A percentile compares a stretch with the other conserved stretches of the same genome.
Conservation (phyloP, 306 rosid species). For the Glycine latifolia region DNA sequence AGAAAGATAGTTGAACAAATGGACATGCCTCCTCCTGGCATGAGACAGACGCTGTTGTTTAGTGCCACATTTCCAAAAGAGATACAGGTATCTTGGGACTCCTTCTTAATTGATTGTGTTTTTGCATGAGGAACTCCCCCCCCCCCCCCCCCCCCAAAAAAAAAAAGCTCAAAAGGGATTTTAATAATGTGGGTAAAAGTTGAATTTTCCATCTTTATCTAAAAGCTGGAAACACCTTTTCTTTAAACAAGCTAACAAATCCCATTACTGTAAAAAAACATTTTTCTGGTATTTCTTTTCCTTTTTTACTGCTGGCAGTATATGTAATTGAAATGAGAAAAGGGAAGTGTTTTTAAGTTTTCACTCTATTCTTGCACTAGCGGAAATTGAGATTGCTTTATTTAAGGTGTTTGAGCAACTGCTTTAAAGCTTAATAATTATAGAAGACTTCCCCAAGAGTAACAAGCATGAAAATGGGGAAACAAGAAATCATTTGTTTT, state of each 20-base stretch:
- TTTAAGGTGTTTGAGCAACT: conserved; percentile 34
- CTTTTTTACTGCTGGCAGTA: no score
- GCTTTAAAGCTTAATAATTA: conserved; percentile 32
- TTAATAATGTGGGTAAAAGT: background rate
- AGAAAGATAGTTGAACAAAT: conserved; percentile 85
- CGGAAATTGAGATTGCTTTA: conserved; percentile 4
- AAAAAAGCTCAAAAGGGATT: background rate
- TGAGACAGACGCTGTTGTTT: conserved; percentile 79
- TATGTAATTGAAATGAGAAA: no score
- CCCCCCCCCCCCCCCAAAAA: background rate
- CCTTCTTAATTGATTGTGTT: conserved; percentile 1
- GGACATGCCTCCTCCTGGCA: conserved; percentile 90
- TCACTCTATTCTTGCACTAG: background rate
- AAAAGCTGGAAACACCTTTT: conserved; percentile 10
- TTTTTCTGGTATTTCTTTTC: no score
- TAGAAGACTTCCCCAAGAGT: conserved; percentile 2
- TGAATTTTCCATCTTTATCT: background rate
- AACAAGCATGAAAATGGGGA: conserved; percentile 1
- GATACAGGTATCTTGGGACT: conserved; percentile 72
- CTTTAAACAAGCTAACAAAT: background rate
- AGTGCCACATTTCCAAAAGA: conserved; percentile 92
- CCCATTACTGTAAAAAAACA: no score
- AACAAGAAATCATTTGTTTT: background rate
- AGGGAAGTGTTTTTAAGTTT: background rate
- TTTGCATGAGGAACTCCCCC: conserved; percentile 5